Percentiles rank a stretch among this genome's conserved stretches.
Evolutionary conservation across 768 basidiomycete species (phyloP).

Genomic region (Candolleomyces eurysporus): DNA sequence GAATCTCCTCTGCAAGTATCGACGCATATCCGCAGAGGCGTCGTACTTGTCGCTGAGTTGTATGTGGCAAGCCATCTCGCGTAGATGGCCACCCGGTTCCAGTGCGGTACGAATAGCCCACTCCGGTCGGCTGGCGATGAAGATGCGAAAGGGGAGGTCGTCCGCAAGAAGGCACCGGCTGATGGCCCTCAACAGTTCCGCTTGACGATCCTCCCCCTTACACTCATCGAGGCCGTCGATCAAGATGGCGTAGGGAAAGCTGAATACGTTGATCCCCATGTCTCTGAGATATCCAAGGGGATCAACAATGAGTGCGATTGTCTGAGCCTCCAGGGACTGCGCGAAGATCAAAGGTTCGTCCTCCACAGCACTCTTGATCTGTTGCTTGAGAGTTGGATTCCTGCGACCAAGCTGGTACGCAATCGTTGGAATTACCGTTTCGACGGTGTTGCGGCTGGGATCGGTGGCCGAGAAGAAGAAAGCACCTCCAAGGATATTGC

Average conservation of each 20-base stretch:
- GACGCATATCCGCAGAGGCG: not conserved
- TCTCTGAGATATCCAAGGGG: too few relatives aligned
- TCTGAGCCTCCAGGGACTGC: too few relatives aligned
- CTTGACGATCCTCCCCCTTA: not conserved
- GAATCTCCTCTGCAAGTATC: not conserved
- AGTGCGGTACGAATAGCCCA: not conserved
- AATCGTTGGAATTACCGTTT: not conserved
- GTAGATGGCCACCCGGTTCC: not conserved
- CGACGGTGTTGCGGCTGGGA: not conserved
- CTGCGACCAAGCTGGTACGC: constrained; percentile 1
- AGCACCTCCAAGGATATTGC: not conserved
- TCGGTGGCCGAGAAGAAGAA: not conserved
- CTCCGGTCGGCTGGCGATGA: constrained; percentile 4
- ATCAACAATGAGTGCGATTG: too few relatives aligned
- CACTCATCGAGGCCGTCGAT: constrained; percentile 7
- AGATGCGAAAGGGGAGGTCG: not conserved
- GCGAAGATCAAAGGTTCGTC: not conserved
- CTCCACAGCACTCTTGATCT: not conserved
- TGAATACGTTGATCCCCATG: not conserved
- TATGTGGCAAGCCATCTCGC: not conserved
- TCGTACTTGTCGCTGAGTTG: not conserved
- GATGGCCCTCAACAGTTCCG: not conserved
- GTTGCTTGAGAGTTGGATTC: not conserved
- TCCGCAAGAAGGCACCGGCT: not conserved
- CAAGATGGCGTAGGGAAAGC: not conserved